Conservation (phyloP, 1,139 yeast species). For the Saccharomyces hybrid region DNA sequence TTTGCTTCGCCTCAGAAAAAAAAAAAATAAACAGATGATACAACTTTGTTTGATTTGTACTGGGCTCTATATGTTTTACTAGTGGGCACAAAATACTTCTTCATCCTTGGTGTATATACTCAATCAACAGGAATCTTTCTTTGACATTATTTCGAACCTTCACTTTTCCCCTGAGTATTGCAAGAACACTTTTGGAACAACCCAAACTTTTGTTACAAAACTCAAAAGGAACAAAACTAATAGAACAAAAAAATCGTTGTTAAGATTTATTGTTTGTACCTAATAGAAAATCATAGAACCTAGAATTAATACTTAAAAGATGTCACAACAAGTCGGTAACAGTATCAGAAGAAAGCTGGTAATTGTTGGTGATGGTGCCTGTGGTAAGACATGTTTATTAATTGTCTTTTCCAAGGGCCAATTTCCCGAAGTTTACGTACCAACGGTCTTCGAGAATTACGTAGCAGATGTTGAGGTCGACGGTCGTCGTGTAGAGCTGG, state of each 20-base stretch:
- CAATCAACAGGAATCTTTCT: not conserved
- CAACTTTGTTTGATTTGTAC: not conserved
- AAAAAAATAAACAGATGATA: not conserved
- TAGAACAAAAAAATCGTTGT: not conserved
- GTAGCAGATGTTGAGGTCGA: constrained; percentile 92
- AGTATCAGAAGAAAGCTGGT: constrained; percentile 53
- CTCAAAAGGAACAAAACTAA: not conserved
- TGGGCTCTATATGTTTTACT: not conserved
- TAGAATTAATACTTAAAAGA: constrained; percentile 9
- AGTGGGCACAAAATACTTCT: not conserved
- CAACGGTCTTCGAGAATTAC: constrained; percentile 91
- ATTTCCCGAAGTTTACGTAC: constrained; percentile 92
- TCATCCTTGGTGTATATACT: not conserved
- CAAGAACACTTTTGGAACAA: not conserved
- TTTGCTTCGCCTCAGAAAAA: constrained; percentile 1
- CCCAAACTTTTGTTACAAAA: not conserved
- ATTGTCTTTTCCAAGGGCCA: constrained; percentile 90
- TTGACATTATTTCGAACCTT: not conserved
- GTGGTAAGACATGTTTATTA: constrained; percentile 78
- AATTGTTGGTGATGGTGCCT: constrained; percentile 79
- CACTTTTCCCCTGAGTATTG: not conserved
- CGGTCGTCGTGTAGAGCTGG: constrained; percentile 89
- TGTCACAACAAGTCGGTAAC: constrained; percentile 31
- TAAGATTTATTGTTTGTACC: not conserved
- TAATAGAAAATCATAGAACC: constrained; percentile 1